Base-by-base conservation (phyloP, 371 early-diverging fungal species). In the Blakeslea trispora region DNA sequence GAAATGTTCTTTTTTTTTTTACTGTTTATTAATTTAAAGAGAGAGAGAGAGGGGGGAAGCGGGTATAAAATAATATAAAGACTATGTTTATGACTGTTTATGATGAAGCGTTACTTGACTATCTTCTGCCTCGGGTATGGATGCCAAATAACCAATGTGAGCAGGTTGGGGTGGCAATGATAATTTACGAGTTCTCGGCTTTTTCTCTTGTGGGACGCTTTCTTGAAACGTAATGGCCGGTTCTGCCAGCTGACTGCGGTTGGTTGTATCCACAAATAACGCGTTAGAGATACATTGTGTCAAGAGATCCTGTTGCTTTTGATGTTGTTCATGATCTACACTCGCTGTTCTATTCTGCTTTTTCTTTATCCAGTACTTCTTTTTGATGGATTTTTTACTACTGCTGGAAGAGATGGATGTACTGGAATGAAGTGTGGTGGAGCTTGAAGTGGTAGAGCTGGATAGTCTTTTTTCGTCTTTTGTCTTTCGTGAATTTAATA, bases 251-350 rank as follows among this genome's bases (percentile, higher is more conserved):
- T 37, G 37, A 14, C 9, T 37, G 13, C n/a, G n/a, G n/a, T n/a
- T n/a, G n/a, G n/a, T n/a, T n/a, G n/a, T n/a, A n/a, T 37, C 14
- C 11, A 2, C 37, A 37, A 14, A 22, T 17, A 51, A 21, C n/a
- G 52, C 42, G 22, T 11, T 42, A 17, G 21, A 39, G 23, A 51
- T 51, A 42, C 52, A 51, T 17, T 51, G 40, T 14, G 28, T 19
- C 23, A 51, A 42, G 19, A 51, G 40, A 9, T 42, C 24, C n/a
- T 51, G 22, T 37, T 37, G 37, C 37, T 37, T 37, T 37, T 37
- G 37, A 13, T 37, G 37, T 37, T 37, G 37, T 37, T 37, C 37
- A 13, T 14, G 9, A 10, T 37, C 37, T 13, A 37, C 10, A 5
- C 5, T 6, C 6, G 10, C 37, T 37, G 37, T 37, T 11, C 28